Evolutionary conservation across 495 filamentous ascomycete genomes (phyloP), one percentile per base, ranked within the genome.

Genomic region (Pseudomonodictys pantanalensis): DNA sequence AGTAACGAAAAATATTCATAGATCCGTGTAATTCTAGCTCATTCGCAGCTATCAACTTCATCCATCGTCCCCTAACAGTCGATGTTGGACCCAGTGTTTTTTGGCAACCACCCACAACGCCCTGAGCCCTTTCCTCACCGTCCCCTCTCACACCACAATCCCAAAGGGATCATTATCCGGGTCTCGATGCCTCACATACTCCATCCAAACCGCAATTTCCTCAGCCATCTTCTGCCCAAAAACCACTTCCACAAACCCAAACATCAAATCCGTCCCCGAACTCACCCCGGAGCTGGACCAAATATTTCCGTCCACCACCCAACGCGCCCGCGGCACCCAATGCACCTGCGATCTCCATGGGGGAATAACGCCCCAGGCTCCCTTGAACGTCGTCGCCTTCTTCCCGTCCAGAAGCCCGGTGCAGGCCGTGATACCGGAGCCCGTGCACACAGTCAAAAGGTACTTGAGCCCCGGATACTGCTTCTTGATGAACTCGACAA

Each of bases 271-370:
- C 18, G 32, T 25, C 29, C 50, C 50, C 17, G 50, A 20, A 17
- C 29, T 4, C 2, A 53, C 29, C 4, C 50, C 50, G 3, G 29
- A 41, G n/a, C 29, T 17, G 4, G 29, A 3, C 50, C 50, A 53
- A 35, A 53, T 39, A 39, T 53, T 53, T 32, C 50, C 50, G 41
- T 53, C 50, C 11, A 41, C 29, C 2, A 53, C 50, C 50, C 50
- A 53, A 2, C 50, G 28, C 30, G 50, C 50, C 50, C 24, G 38
- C 7, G 10, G 10, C 2, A 53, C 24, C 50, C 50, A 53, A 20
- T 38, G 23, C 2, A 53, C 50, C 50, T 53, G 29, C 28, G 50
- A 32, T 26, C 50, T 2, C 29, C 20, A 25, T 9, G 20, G 2
- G 7, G 29, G 18, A 39, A 53, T 43, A 2, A 20, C 9, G 10